Evolutionary conservation across 2,329 filamentous ascomycete species (phyloP).

Genomic region (Monilinia fructigena): DNA sequence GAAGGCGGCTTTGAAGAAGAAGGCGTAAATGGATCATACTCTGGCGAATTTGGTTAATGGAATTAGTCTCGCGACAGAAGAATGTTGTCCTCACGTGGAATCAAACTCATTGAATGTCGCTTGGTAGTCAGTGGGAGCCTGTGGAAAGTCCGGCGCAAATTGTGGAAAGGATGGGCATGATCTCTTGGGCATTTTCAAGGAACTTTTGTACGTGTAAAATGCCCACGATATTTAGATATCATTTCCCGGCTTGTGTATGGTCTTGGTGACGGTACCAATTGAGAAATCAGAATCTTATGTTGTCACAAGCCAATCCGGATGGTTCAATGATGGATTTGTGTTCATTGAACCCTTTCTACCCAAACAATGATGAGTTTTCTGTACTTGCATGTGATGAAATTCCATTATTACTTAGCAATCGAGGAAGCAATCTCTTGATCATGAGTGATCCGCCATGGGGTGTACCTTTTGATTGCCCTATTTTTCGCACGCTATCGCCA

Average conservation of each 20-base stretch:
- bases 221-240: background rate
- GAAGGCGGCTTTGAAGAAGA: conserved; percentile 82
- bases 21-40: conserved; percentile 58
- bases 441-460: no score
- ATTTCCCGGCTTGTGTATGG: background rate
- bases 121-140: conserved; percentile 5
- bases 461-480: no score
- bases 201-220: background rate
- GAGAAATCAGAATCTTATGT: background rate
- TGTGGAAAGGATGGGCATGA: conserved; percentile 5
- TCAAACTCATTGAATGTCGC: background rate
- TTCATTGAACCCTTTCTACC: background rate
- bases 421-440: no score
- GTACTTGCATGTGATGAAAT: conserved; percentile 10
- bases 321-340: background rate
- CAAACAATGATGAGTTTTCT: background rate
- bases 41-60: background rate
- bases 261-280: background rate
- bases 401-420: background rate
- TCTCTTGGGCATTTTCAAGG: conserved; percentile 1
- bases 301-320: background rate
- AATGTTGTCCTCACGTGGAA: background rate
- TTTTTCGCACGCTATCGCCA: no score
- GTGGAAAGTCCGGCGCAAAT: conserved; percentile 13
- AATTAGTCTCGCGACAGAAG: conserved; percentile 1